phyloP scores from a whole-genome alignment of 257 asterid genomes.

The Dorcoceras hygrometricum region DNA sequence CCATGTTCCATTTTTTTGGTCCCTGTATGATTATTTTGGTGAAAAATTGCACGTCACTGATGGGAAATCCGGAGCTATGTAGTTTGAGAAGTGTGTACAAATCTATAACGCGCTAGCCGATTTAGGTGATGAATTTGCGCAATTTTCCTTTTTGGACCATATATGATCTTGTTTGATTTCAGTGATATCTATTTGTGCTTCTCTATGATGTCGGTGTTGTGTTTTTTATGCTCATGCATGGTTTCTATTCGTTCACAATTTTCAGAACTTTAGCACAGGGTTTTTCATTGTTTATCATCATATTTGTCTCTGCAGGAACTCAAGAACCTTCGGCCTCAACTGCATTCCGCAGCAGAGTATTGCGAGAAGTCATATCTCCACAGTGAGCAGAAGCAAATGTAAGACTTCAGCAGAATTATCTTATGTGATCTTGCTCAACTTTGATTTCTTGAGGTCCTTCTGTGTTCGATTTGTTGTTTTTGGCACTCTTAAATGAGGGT shows the following conservation, averaged over 20 bases:
- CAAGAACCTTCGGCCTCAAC: conserved; percentile 88
- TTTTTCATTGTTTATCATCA: conserved; percentile 18
- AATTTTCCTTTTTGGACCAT: no score
- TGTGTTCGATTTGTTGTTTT: conserved; percentile 10
- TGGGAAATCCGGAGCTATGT: not conserved
- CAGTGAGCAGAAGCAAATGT: conserved; percentile 92
- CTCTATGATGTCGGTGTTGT: not conserved
- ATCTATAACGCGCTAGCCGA: not conserved
- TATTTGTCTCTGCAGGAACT: conserved; percentile 59
- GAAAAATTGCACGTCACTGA: not conserved
- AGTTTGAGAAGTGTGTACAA: not conserved
- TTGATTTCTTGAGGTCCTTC: conserved; percentile 7
- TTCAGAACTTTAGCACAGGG: not conserved
- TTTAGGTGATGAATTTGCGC: not conserved
- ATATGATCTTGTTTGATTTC: not conserved
- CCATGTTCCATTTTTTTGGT: not conserved
- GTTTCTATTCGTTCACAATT: not conserved
- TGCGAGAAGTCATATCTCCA: conserved; percentile 86
- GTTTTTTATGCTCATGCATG: not conserved
- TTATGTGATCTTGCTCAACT: conserved; percentile 12
- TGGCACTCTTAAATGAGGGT: not conserved
- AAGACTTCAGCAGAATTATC: conserved; percentile 27
- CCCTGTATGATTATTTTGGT: not conserved
- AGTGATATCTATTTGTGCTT: not conserved
- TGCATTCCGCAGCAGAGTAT: conserved; percentile 93